A percentile compares a stretch with the other conserved stretches of the same genome.
Evolutionary conservation across 108 stramenopile species (phyloP).

Genomic region (Pseudonitzschia multiseries): DNA sequence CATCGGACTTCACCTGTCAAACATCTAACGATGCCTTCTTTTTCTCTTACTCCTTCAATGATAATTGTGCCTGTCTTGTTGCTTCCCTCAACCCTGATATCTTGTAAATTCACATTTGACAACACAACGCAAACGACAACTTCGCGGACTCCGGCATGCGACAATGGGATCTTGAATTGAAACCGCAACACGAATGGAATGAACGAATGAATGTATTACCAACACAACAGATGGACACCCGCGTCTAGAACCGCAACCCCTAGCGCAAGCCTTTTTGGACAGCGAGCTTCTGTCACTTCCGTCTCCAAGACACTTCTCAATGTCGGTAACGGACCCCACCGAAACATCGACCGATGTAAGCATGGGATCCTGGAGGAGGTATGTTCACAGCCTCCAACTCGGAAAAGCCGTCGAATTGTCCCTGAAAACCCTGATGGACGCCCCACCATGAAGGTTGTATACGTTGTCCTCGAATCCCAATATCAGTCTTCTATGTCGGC

Average conservation of each 20-base stretch:
- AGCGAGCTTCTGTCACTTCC: constrained; percentile 26
- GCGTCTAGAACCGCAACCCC: neutral
- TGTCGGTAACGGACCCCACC: constrained; percentile 77
- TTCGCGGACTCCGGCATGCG: neutral
- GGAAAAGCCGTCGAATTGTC: constrained; percentile 84
- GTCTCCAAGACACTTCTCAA: constrained; percentile 40
- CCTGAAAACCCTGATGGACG: constrained; percentile 78
- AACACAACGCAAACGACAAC: neutral
- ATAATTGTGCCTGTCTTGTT: neutral
- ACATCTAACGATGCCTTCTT: neutral
- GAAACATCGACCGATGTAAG: constrained; percentile 20
- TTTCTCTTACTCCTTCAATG: neutral
- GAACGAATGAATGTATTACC: neutral
- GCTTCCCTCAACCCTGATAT: neutral
- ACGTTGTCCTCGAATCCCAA: constrained; percentile 96
- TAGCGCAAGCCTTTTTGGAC: constrained; percentile 16
- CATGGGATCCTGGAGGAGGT: constrained; percentile 49
- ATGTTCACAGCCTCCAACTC: constrained; percentile 89
- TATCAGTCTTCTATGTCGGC: constrained; percentile 95
- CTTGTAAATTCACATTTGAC: no score
- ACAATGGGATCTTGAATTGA: neutral
- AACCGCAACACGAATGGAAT: no score
- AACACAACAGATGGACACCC: constrained; percentile 35
- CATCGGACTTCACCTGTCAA: neutral
- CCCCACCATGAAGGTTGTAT: constrained; percentile 91